Evolutionary conservation across 2,329 filamentous ascomycete genomes (phyloP).

Genomic region (Colletotrichum sublineola): DNA sequence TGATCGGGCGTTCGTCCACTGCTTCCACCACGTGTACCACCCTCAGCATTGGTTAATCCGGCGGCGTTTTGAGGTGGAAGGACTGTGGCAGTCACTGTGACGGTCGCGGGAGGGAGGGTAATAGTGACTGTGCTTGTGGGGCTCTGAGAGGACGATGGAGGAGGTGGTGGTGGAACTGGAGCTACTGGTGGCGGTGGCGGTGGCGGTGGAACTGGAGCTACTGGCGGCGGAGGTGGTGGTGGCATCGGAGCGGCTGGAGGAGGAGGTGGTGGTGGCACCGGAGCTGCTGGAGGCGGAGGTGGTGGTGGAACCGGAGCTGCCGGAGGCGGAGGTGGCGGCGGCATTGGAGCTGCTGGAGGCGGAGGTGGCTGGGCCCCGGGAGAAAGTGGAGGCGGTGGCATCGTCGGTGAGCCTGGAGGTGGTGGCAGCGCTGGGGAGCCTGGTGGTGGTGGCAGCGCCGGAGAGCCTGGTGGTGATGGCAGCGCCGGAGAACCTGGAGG

Average conservation of each 20-base stretch:
- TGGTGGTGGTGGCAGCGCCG: too few species aligned
- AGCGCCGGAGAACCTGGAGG: background rate
- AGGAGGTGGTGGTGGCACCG: too few species aligned
- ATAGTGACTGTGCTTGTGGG: background rate
- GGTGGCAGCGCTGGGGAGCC: too few species aligned
- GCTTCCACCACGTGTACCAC: background rate
- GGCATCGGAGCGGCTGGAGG: background rate
- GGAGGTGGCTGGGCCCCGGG: background rate
- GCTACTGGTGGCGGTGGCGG: background rate
- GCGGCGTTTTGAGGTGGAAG: background rate
- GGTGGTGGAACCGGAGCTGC: too few species aligned
- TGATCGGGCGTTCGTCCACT: background rate
- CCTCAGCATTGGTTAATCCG: background rate
- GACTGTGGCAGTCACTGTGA: background rate
- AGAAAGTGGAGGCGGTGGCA: background rate
- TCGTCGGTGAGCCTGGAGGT: too few species aligned
- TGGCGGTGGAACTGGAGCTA: background rate
- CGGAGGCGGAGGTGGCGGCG: background rate
- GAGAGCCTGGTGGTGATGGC: too few species aligned
- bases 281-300: too few species aligned
- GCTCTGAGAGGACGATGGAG: constrained; percentile 47
- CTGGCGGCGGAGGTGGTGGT: background rate
- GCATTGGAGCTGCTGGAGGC: too few species aligned
- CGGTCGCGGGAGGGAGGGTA: background rate
- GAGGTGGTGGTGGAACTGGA: background rate